phyloP scores from a whole-genome alignment of 345 rosid genomes.

The Ceriops zippeliana region DNA sequence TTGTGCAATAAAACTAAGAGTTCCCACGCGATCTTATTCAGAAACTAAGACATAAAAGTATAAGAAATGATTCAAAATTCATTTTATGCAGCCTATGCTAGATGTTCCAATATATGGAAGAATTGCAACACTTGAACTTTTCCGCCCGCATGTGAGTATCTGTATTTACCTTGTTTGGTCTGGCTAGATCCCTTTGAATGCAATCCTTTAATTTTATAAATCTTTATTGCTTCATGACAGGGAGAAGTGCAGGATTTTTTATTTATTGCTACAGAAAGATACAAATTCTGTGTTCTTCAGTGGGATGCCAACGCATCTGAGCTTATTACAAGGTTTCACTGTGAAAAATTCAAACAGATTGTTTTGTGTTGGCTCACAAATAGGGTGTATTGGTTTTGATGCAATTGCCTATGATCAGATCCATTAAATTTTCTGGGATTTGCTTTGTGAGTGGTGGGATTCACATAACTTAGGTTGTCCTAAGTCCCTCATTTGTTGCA shows the following conservation, averaged over 20 bases:
- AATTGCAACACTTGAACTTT: conserved; percentile 86
- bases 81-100: conserved; percentile 61
- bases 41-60: background rate
- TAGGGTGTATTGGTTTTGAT: too few relatives aligned
- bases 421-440: too few relatives aligned
- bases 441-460: too few relatives aligned
- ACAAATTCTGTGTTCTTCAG: conserved; percentile 87
- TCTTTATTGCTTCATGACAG: conserved; percentile 38
- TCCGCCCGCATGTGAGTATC: conserved; percentile 84
- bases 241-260: conserved; percentile 87
- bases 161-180: background rate
- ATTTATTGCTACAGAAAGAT: conserved; percentile 87
- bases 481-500: background rate
- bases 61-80: conserved; percentile 6
- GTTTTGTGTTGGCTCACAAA: background rate
- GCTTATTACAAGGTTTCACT: conserved; percentile 71
- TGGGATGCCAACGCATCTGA: conserved; percentile 83
- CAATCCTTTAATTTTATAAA: conserved; percentile 8
- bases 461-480: too few relatives aligned
- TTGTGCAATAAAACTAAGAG: background rate
- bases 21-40: too few relatives aligned
- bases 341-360: background rate
- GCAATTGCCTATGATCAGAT: too few relatives aligned
- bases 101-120: conserved; percentile 95
- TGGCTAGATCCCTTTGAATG: background rate